These are phyloP conservation scores for Talaromyces sp. DNA, from an alignment of 2,329 filamentous ascomycete species.

Conservation along the genomic window DNA sequence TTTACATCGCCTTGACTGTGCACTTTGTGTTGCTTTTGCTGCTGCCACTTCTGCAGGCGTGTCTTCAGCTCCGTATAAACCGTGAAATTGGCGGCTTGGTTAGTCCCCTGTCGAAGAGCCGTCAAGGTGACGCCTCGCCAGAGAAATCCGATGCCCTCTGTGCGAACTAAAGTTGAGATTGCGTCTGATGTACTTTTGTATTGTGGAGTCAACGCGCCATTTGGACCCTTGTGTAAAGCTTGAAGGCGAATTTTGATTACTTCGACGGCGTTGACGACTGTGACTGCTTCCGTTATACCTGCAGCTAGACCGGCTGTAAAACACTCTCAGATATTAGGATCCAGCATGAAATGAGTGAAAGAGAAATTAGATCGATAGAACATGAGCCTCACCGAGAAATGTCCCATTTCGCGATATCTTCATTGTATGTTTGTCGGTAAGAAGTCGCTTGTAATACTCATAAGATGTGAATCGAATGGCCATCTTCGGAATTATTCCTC, in stretches of 20 bases:
- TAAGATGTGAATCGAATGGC: slow-evolving; percentile 98
- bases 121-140: slow-evolving; percentile 94
- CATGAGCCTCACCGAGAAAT: slow-evolving; percentile 55
- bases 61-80: slow-evolving; percentile 93
- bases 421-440: slow-evolving; percentile 67
- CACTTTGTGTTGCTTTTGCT: slow-evolving; percentile 49
- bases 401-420: slow-evolving; percentile 67
- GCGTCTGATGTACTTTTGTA: slow-evolving; percentile 88
- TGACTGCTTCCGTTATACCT: slow-evolving; percentile 95
- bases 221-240: slow-evolving; percentile 96
- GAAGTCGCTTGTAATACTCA: slow-evolving; percentile 84
- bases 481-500: slow-evolving; percentile 98
- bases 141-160: slow-evolving; percentile 82
- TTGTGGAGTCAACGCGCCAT: slow-evolving; percentile 93
- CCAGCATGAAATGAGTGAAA: neutral
- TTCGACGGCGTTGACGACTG: slow-evolving; percentile 97
- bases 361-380: neutral
- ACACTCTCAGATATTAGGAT: neutral
- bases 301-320: slow-evolving; percentile 75
- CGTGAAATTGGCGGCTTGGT: slow-evolving; percentile 98
- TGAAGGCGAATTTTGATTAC: slow-evolving; percentile 98
- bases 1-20: slow-evolving; percentile 37
- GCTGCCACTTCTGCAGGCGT: slow-evolving; percentile 67
- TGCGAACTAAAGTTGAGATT: slow-evolving; percentile 83
- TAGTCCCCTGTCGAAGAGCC: slow-evolving; percentile 87